phyloP scores from a whole-genome alignment of 257 asterid species.

The Handroanthus guayacan region DNA sequence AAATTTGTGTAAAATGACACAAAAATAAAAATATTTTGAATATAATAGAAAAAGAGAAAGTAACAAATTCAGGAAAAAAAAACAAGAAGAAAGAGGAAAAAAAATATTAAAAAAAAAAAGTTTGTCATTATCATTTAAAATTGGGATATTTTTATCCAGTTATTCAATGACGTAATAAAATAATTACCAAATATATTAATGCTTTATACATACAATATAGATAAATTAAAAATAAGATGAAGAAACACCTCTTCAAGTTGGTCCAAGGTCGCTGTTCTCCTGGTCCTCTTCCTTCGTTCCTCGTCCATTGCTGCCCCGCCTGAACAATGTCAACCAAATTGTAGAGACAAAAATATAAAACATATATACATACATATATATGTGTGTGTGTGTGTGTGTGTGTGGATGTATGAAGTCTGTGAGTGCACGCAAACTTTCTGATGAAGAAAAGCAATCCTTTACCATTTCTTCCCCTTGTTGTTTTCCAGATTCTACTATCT shows the following conservation, averaged over 20 bases:
- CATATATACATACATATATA: not conserved
- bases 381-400: too few species aligned
- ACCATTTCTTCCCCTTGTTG: slow-evolving; percentile 45
- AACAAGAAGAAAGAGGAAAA: too few species aligned
- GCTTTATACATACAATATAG: too few species aligned
- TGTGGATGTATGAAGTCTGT: slow-evolving; percentile 11
- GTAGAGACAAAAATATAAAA: not conserved
- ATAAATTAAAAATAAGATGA: not conserved
- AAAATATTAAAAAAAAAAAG: too few species aligned
- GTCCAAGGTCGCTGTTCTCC: slow-evolving; percentile 49
- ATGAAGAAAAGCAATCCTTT: slow-evolving; percentile 52
- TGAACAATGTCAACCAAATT: not conserved
- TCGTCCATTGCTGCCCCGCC: slow-evolving; percentile 45
- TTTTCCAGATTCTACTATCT: slow-evolving; percentile 44
- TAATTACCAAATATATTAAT: too few species aligned
- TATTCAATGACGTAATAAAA: too few species aligned
- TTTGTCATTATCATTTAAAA: too few species aligned
- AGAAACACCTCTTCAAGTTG: slow-evolving; percentile 55
- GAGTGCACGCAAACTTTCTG: slow-evolving; percentile 45
- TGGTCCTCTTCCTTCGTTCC: slow-evolving; percentile 54
- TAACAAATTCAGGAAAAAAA: too few species aligned
- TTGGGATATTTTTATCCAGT: too few species aligned
- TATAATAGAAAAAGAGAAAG: too few species aligned
- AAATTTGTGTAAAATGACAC: too few species aligned
- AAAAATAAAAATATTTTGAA: too few species aligned